phyloP scores from a whole-genome alignment of 225 moss, liverwort and hornwort species.

The Pseudisothecium myosuroides region DNA sequence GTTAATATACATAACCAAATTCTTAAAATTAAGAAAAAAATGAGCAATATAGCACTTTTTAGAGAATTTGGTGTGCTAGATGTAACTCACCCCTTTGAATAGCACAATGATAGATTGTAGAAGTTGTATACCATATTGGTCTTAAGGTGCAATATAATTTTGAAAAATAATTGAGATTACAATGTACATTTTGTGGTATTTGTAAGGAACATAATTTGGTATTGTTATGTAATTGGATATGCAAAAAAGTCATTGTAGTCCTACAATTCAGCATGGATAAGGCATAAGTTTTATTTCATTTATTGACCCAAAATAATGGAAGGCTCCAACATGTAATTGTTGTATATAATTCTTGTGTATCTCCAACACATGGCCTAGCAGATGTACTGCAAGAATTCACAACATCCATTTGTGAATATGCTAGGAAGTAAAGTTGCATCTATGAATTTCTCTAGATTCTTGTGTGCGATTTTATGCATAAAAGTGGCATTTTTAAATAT shows the following conservation, averaged over 20 bases:
- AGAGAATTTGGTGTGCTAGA: background rate
- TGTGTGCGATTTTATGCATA: background rate
- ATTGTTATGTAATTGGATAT: background rate
- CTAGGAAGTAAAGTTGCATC: background rate
- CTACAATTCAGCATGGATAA: background rate
- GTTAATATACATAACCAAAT: background rate
- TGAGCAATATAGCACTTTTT: background rate
- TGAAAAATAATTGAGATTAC: background rate
- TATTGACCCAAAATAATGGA: too few relatives aligned
- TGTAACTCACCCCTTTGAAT: background rate
- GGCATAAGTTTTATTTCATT: too few relatives aligned
- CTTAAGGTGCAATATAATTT: background rate
- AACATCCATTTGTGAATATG: background rate
- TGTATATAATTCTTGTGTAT: background rate
- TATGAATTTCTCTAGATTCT: rapidly evolving
- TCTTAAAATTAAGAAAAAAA: background rate
- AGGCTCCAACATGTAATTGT: background rate
- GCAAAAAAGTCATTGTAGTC: background rate
- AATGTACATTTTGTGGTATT: background rate
- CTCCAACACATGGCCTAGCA: background rate
- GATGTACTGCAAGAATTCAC: rapidly evolving
- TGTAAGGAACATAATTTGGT: background rate
- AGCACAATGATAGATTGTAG: background rate
- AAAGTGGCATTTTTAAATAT: background rate
- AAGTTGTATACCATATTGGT: background rate